A percentile compares a stretch with the other conserved stretches of the same genome.
Evolutionary conservation across 768 basidiomycete species (phyloP).

Genomic region (Cystofilobasidium macerans): DNA sequence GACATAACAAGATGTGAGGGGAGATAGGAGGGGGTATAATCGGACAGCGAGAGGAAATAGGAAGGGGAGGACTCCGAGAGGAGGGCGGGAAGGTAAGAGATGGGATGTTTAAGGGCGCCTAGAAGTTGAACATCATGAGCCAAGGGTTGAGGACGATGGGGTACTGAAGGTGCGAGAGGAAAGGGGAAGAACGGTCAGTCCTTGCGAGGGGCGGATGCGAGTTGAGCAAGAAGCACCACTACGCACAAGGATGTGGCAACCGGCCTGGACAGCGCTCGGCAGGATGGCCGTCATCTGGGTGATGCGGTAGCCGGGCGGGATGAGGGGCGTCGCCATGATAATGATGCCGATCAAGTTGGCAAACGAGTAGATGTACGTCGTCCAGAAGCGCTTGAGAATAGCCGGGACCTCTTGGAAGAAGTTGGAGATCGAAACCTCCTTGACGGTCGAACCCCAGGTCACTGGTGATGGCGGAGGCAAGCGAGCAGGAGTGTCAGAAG

Average conservation of each 20-base stretch:
- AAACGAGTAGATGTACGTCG: slow-evolving; percentile 18
- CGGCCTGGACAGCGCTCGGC: slow-evolving; percentile 34
- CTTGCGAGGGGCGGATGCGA: not conserved
- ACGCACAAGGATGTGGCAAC: slow-evolving; percentile 35
- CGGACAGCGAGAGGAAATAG: not conserved
- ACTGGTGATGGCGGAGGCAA: slow-evolving; percentile 3
- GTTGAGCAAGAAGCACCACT: slow-evolving; percentile 25
- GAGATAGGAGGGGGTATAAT: too few species aligned
- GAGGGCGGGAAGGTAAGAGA: not conserved
- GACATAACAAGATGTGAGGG: too few species aligned
- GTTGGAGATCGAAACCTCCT: slow-evolving; percentile 26
- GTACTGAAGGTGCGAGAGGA: not conserved
- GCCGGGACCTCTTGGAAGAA: slow-evolving; percentile 26
- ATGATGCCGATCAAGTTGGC: slow-evolving; percentile 18
- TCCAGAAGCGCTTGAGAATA: slow-evolving; percentile 24
- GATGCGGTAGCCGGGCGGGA: slow-evolving; percentile 24
- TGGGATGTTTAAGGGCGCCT: not conserved
- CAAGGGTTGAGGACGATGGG: too few species aligned
- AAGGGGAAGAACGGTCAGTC: not conserved
- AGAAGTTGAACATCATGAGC: slow-evolving; percentile 25
- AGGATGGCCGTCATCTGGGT: slow-evolving; percentile 29
- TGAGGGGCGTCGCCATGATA: slow-evolving; percentile 20
- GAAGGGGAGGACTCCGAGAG: not conserved
- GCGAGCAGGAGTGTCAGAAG: not conserved
- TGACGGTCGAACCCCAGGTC: slow-evolving; percentile 24